A percentile compares a stretch with the other conserved stretches of the same genome.
These are phyloP conservation scores for Backusella mclennaniae DNA, from an alignment of 192 early-diverging fungal genomes.

Conservation along the genomic window DNA sequence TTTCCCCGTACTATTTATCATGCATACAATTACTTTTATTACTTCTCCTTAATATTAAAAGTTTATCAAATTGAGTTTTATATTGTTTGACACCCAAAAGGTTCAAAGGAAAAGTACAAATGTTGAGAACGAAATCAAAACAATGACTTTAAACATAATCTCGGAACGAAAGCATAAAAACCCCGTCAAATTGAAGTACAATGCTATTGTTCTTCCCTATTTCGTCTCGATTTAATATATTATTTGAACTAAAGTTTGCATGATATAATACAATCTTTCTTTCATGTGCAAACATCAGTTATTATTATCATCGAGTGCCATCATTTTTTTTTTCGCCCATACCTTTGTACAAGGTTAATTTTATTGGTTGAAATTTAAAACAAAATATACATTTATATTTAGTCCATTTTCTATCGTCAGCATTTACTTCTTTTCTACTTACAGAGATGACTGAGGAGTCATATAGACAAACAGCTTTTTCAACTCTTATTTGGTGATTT, in stretches of 20 bases:
- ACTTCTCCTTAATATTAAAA: background rate
- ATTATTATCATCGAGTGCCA: background rate
- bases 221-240: background rate
- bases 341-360: background rate
- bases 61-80: background rate
- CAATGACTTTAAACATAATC: background rate
- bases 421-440: background rate
- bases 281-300: background rate
- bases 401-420: background rate
- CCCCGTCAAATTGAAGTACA: background rate
- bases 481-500: background rate
- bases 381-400: background rate
- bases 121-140: background rate
- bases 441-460: background rate
- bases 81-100: background rate
- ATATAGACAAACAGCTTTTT: background rate
- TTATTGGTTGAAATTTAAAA: background rate
- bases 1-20: background rate
- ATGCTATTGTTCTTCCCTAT: background rate
- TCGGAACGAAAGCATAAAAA: background rate
- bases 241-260: background rate
- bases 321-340: background rate
- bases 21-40: background rate
- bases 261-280: background rate
- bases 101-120: background rate